Conservation (phyloP, 1,284 basidiomycete species). For the Pseudozyma flocculosa region DNA sequence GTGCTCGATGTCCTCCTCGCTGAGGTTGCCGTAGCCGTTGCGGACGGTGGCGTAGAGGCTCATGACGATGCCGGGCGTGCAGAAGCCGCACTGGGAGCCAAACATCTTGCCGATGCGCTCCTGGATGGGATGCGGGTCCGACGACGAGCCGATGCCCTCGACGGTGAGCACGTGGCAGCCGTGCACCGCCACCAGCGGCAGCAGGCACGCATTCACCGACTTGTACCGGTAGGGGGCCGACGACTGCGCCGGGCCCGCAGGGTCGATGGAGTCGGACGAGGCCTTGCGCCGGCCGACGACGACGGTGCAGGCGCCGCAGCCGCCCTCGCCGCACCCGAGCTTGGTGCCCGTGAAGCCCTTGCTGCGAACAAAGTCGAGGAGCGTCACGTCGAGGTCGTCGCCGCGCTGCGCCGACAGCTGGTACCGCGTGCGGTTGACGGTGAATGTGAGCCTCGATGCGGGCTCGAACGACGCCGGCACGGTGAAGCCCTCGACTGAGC, state of each 20-base stretch:
- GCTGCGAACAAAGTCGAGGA: conserved; percentile 57
- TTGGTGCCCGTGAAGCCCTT: conserved; percentile 58
- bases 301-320: conserved; percentile 58
- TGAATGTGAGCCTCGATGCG: conserved; percentile 33
- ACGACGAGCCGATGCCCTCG: conserved; percentile 56
- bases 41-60: conserved; percentile 58
- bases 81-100: conserved; percentile 58
- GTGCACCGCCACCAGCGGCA: conserved; percentile 56
- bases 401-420: conserved; percentile 26
- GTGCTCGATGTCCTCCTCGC: conserved; percentile 55
- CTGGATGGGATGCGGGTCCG: conserved; percentile 58
- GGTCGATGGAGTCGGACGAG: conserved; percentile 2
- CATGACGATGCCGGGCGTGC: conserved; percentile 58
- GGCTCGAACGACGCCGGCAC: conserved; percentile 17
- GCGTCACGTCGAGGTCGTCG: conserved; percentile 41
- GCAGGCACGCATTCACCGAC: conserved; percentile 58
- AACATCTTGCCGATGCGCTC: conserved; percentile 56
- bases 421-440: conserved; percentile 31
- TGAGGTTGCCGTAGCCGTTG: conserved; percentile 44
- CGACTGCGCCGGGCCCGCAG: not conserved
- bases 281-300: conserved; percentile 39
- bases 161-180: conserved; percentile 59
- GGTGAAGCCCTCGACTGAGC: conserved; percentile 25
- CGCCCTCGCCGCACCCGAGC: conserved; percentile 58
- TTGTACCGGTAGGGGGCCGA: conserved; percentile 46